phyloP scores from a whole-genome alignment of 2,329 filamentous ascomycete genomes.

The Alternaria postmessia region DNA sequence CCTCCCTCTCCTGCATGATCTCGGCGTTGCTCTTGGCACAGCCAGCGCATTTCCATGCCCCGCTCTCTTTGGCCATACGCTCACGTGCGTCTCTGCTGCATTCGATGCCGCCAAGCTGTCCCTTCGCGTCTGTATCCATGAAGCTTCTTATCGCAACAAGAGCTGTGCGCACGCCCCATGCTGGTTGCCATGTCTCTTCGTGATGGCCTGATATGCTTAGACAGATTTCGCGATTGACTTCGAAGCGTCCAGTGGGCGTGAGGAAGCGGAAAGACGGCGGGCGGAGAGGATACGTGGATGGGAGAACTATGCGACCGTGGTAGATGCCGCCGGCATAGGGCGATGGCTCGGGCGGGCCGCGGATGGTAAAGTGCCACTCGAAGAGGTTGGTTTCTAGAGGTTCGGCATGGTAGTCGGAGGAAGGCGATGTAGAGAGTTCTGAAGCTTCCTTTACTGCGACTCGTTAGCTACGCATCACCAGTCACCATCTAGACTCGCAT shows the following conservation, averaged over 20 bases:
- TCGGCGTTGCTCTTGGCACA: conserved; percentile 78
- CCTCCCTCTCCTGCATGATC: conserved; percentile 75
- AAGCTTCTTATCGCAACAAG: conserved; percentile 81
- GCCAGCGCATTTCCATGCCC: conserved; percentile 70
- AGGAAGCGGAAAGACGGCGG: conserved; percentile 96
- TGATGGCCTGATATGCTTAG: conserved; percentile 93
- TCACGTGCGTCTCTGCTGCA: conserved; percentile 69
- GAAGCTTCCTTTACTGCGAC: conserved; percentile 83
- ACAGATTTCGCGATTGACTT: conserved; percentile 96
- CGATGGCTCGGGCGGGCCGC: conserved; percentile 80
- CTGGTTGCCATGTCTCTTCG: conserved; percentile 98
- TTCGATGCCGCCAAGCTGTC: conserved; percentile 90
- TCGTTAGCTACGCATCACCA: conserved; percentile 24
- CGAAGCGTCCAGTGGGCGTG: conserved; percentile 90
- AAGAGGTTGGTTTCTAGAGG: conserved; percentile 91
- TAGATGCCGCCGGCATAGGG: conserved; percentile 85
- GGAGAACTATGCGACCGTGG: conserved; percentile 93
- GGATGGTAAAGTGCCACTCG: conserved; percentile 99
- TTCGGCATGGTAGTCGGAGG: conserved; percentile 82
- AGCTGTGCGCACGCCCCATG: conserved; percentile 94
- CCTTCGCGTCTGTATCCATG: conserved; percentile 89
- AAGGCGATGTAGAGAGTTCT: conserved; percentile 81
- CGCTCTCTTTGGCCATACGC: conserved; percentile 73
- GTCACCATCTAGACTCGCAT: conserved; percentile 42
- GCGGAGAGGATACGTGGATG: conserved; percentile 86